Evolutionary conservation across 169 alveolate genomes (phyloP), one percentile per base, ranked within the genome.

Genomic region (Plasmodium adleri): DNA sequence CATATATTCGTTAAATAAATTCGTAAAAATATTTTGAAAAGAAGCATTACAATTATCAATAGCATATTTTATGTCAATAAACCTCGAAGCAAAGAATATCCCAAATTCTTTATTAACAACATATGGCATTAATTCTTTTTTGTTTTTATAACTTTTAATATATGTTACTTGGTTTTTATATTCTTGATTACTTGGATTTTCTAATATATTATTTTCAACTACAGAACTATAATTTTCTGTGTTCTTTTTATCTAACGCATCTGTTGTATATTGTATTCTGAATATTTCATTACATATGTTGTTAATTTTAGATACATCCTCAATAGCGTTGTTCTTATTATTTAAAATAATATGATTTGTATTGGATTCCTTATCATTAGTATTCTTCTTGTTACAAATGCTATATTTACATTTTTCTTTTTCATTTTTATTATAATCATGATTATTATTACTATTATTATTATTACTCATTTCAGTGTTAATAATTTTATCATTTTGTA

Each of bases 1-100:
- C 50, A 52, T 70, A 73, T 71, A 86, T 64, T 86, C 92, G 15
- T 72, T 72, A 56, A 72, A 72, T 56, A 86, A 86, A 70, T 62
- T 32, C 28, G 59, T 86, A 26, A 86, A 32, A 50, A 72, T 49
- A 24, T 39, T 86, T 72, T 49, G 10, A 52, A 86, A 60, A 32
- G n/a, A 50, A 5, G 13, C 47, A 39, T 72, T 72, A 74, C 64
- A n/a, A 2, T n/a, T 28, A 20, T 10, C 62, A 28, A 86, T 86
- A 49, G 22, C 60, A 71, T 63, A 7, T 67, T 54, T 86, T 86
- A 86, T 12, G 12, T 86, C 88, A 22, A 86, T 72, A 39, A 75
- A 78, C 26, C 5, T 78, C n/a, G 75, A 64, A 26, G 67, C 13
- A 39, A 78, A 49, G 15, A 5, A 58, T 58, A 28, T 50, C 9